Evolutionary conservation across 441 rosid species (phyloP).

Genomic region (Adansonia grandidieri): DNA sequence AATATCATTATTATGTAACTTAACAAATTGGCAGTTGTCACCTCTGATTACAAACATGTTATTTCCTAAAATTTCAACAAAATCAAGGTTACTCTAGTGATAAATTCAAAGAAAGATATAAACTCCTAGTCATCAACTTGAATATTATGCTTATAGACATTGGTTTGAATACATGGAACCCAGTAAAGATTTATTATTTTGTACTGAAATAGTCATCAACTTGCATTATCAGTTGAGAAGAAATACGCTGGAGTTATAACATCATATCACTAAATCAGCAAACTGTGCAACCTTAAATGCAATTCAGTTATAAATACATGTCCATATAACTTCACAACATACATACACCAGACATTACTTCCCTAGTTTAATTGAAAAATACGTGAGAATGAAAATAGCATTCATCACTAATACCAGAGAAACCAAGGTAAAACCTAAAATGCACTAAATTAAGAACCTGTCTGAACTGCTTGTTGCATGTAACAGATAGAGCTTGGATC

Average conservation of each 20-base stretch:
- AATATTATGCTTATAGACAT: background rate
- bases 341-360: slow-evolving; percentile 9
- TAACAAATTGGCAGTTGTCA: background rate
- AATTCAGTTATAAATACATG: background rate
- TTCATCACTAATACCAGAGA: background rate
- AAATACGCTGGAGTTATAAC: background rate
- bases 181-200: background rate
- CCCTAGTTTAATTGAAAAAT: background rate
- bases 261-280: background rate
- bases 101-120: slow-evolving; percentile 9
- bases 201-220: background rate
- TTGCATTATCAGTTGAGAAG: slow-evolving; percentile 15
- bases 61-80: background rate
- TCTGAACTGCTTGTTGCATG: slow-evolving; percentile 88
- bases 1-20: background rate
- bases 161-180: background rate
- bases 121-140: background rate
- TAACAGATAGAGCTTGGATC: slow-evolving; percentile 77
- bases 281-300: background rate
- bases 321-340: slow-evolving; percentile 1
- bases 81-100: slow-evolving; percentile 1
- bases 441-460: slow-evolving; percentile 74
- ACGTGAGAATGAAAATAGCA: slow-evolving; percentile 11
- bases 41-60: slow-evolving; percentile 8
- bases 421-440: background rate